Evolutionary conservation across 2,329 filamentous ascomycete genomes (phyloP).

Genomic region (Arthrobotrys entomopaga): DNA sequence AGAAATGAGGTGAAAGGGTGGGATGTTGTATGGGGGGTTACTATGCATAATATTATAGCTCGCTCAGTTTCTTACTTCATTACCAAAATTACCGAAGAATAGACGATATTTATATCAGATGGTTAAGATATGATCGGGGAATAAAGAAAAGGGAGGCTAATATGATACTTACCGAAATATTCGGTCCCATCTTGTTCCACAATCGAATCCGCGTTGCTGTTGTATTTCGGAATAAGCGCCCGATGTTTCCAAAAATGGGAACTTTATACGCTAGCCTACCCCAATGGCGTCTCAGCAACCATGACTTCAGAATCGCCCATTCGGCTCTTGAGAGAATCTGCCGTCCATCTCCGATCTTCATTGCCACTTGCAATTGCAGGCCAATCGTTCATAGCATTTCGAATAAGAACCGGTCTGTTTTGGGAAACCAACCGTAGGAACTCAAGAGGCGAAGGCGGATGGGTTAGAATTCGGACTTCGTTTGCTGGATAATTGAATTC

Average conservation of each 20-base stretch:
- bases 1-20: conserved; percentile 73
- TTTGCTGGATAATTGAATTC: conserved; percentile 34
- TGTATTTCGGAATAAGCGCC: conserved; percentile 32
- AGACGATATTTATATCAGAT: too few relatives aligned
- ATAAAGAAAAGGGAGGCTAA: too few relatives aligned
- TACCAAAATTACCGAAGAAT: too few relatives aligned
- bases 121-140: too few relatives aligned
- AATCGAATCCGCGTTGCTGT: conserved; percentile 59
- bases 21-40: conserved; percentile 76
- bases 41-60: conserved; percentile 58
- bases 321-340: conserved; percentile 68
- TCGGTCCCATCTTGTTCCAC: conserved; percentile 57
- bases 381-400: conserved; percentile 72
- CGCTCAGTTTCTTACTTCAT: conserved; percentile 60
- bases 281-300: conserved; percentile 79
- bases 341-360: conserved; percentile 69
- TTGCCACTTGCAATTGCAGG: conserved; percentile 64
- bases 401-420: conserved; percentile 79
- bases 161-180: conserved; percentile 56
- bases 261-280: conserved; percentile 65
- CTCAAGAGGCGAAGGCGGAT: conserved; percentile 77
- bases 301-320: conserved; percentile 72
- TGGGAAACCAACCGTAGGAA: conserved; percentile 80
- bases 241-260: neutral
- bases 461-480: conserved; percentile 70